Base-by-base conservation (phyloP, 1,139 yeast genomes). In the Suhomyces wounanorum region DNA sequence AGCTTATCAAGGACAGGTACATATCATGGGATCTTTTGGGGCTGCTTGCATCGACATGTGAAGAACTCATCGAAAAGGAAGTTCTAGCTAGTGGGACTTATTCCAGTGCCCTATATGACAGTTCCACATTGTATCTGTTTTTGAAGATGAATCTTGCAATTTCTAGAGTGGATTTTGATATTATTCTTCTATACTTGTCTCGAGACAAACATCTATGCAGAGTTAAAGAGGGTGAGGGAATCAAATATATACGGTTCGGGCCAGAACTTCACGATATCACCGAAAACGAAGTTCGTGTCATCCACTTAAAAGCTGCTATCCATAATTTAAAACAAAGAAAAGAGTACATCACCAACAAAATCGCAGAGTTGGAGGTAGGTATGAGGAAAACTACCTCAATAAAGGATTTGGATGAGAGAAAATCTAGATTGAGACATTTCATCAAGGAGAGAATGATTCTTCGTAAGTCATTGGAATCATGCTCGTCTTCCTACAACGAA, bases 401-500 rank as follows among this genome's bases (percentile, higher is more conserved):
- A 2, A 44, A 26, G n/a, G 48, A 47, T 21, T 36, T 45, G 13
- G 44, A 36, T 8, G 53, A 51, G 21, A 45, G 43, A 21, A 47
- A 43, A 25, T 14, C 44, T 8, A 44, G 55, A 10, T 36, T 54
- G 38, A 44, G 47, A 18, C 48, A 40, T 23, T 31, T 54, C 26
- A 49, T 59, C n/a, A 47, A 43, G n/a, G 44, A 52, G 30, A 46
- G 48, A 33, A 43, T 40, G 14, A 44, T 50, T n/a, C 43, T 53
- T 1, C 17, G 39, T 9, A 55, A 51, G 31, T 48, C 54, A 0
- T 62, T 75, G 33, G 59, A 61, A 2, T 67, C 65, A 21, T 67
- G 76, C 4, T 54, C 67, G 1, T 54, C 55, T 3, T 64, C 77
- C 2, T 64, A 68, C n/a, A 64, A 62, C 37, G 79, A 79, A 47